Evolutionary conservation across 345 rosid species (phyloP).

Genomic region (Eucalyptus tenuipes): DNA sequence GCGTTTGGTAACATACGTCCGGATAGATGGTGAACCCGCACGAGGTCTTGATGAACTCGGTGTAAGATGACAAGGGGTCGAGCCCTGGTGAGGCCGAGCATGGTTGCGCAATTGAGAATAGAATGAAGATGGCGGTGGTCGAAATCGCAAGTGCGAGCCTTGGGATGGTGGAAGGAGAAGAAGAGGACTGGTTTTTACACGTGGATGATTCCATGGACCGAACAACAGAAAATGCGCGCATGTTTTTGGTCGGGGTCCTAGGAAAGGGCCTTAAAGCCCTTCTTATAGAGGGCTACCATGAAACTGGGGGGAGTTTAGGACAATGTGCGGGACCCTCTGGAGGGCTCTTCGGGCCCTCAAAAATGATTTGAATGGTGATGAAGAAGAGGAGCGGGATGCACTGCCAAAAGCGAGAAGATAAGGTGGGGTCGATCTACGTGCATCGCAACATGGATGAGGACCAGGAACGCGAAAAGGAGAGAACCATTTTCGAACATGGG

Average conservation of each 20-base stretch:
- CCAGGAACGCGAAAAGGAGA: neutral
- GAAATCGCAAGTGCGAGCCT: neutral
- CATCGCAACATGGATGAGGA: neutral
- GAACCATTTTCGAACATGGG: neutral
- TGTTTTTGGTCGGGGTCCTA: neutral
- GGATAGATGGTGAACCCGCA: slow-evolving; percentile 26
- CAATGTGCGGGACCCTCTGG: neutral
- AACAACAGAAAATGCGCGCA: neutral
- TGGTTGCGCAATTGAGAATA: neutral
- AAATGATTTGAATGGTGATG: neutral
- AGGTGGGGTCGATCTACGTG: neutral
- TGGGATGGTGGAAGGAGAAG: neutral
- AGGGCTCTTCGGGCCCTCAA: neutral
- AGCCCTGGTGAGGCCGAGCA: neutral
- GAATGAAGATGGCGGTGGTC: neutral
- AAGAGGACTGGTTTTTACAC: neutral
- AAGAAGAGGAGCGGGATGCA: neutral
- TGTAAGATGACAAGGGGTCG: neutral
- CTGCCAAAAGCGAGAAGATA: neutral
- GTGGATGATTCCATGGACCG: neutral
- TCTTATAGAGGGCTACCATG: neutral
- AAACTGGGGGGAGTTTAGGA: neutral
- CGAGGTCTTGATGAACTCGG: slow-evolving; percentile 12
- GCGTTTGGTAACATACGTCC: slow-evolving; percentile 17
- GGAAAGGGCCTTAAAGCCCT: neutral